Conservation (phyloP, 208 protist species). For the Kentomonas sorsogonicus region DNA sequence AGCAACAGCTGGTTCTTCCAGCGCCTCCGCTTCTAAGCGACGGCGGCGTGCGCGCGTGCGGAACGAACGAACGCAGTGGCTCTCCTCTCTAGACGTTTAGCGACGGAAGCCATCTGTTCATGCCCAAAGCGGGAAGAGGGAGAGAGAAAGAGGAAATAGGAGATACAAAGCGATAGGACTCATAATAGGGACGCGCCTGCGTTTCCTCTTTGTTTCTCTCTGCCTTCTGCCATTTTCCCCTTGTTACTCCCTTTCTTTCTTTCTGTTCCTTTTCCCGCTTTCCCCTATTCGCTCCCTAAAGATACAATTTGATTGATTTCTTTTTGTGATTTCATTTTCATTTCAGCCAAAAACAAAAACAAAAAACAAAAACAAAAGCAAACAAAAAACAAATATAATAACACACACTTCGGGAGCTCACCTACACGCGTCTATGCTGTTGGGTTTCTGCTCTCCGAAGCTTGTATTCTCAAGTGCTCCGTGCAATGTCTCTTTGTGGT, state of each 20-base stretch:
- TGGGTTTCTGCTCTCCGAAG: not conserved
- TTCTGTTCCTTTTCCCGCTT: not conserved
- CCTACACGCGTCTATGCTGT: not conserved
- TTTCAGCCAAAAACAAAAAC: not conserved
- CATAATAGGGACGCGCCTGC: not conserved
- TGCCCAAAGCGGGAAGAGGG: no score
- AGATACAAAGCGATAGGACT: not conserved
- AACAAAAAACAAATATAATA: not conserved
- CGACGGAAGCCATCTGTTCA: no score
- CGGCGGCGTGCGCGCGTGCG: no score
- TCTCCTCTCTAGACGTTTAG: no score
- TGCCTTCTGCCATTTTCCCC: not conserved
- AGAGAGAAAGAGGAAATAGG: no score
- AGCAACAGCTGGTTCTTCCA: constrained; percentile 98
- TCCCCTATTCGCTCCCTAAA: not conserved
- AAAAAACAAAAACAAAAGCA: constrained; percentile 2
- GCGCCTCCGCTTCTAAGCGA: constrained; percentile 96
- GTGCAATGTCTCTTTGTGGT: no score
- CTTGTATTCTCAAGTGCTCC: not conserved
- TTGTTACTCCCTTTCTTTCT: not conserved
- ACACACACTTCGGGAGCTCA: not conserved
- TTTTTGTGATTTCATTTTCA: not conserved
- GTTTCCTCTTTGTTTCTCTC: not conserved
- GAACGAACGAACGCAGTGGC: no score
- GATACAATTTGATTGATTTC: not conserved